Conservation (phyloP, 2,329 filamentous ascomycete species). For the Neonectria sp. region DNA sequence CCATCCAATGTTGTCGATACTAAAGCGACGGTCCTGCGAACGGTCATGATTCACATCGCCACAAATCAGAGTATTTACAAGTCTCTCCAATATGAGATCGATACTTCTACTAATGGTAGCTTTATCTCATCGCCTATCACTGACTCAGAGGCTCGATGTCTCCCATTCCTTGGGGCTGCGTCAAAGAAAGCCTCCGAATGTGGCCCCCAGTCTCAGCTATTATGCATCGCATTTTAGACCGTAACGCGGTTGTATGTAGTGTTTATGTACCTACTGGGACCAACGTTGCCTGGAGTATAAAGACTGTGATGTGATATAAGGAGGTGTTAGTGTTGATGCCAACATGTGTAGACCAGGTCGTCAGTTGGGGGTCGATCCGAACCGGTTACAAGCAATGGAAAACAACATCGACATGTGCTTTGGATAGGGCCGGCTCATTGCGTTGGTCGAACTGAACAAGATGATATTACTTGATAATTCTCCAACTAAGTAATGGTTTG, state of each 20-base stretch:
- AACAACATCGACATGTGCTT: constrained; percentile 21
- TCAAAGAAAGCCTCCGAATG: constrained; percentile 26
- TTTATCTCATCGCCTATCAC: constrained; percentile 5
- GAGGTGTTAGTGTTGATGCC: constrained; percentile 7
- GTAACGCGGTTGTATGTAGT: constrained; percentile 15
- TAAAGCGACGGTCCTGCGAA: constrained; percentile 9
- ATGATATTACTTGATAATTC: constrained; percentile 26
- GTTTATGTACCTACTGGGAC: background rate
- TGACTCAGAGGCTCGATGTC: constrained; percentile 4
- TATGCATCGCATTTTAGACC: constrained; percentile 20
- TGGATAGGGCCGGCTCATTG: constrained; percentile 21
- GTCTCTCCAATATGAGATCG: constrained; percentile 18
- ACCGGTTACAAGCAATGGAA: constrained; percentile 11
- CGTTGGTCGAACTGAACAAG: constrained; percentile 23
- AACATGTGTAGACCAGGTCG: constrained; percentile 20
- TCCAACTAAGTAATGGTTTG: background rate
- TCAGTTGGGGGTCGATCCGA: background rate
- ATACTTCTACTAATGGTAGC: background rate
- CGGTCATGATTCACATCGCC: constrained; percentile 7
- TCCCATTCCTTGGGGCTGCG: constrained; percentile 16
- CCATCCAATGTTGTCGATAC: constrained; percentile 18
- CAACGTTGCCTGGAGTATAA: background rate
- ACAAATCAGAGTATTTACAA: constrained; percentile 7
- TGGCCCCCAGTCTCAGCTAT: constrained; percentile 21
- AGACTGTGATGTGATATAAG: constrained; percentile 21